Conservation (phyloP, 2,329 filamentous ascomycete genomes). For the Pestalotiopsis sp. region DNA sequence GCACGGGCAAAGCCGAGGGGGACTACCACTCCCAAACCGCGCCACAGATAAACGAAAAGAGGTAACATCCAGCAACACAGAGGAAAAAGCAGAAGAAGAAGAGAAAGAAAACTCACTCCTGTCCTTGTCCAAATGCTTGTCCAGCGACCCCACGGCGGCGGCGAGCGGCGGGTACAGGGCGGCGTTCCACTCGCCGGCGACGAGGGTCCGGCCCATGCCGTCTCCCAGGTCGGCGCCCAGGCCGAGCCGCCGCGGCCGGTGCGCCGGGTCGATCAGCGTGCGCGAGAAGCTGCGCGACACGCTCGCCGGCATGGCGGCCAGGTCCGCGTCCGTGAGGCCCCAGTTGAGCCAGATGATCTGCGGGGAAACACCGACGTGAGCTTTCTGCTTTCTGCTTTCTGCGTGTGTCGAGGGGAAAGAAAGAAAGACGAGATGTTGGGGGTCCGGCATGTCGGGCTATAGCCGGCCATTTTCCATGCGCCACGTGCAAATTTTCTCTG, state of each 20-base stretch:
- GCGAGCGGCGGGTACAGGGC: constrained; percentile 50
- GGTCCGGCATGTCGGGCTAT: no score
- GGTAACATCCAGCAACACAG: not conserved
- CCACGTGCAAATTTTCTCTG: no score
- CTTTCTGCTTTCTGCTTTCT: constrained; percentile 9
- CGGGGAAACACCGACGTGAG: no score
- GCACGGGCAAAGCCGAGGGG: no score
- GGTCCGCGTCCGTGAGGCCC: constrained; percentile 56
- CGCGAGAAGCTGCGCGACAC: constrained; percentile 50
- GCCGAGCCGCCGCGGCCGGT: constrained; percentile 28
- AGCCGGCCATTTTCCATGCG: no score
- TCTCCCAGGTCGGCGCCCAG: constrained; percentile 50
- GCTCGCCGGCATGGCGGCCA: constrained; percentile 51
- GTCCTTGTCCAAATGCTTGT: constrained; percentile 59
- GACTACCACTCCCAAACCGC: not conserved
- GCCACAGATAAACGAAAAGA: not conserved
- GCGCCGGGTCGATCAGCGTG: constrained; percentile 29
- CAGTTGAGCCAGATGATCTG: constrained; percentile 57
- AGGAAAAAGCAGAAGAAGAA: not conserved
- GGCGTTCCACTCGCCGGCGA: constrained; percentile 60
- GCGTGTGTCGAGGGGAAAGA: not conserved
- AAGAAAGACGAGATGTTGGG: not conserved
- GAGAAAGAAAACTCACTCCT: constrained; percentile 33
- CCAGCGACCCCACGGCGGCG: constrained; percentile 38
- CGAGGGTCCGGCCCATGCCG: constrained; percentile 46